phyloP scores from a whole-genome alignment of 129 eudicot genomes.

The Flaveria ramosissima region DNA sequence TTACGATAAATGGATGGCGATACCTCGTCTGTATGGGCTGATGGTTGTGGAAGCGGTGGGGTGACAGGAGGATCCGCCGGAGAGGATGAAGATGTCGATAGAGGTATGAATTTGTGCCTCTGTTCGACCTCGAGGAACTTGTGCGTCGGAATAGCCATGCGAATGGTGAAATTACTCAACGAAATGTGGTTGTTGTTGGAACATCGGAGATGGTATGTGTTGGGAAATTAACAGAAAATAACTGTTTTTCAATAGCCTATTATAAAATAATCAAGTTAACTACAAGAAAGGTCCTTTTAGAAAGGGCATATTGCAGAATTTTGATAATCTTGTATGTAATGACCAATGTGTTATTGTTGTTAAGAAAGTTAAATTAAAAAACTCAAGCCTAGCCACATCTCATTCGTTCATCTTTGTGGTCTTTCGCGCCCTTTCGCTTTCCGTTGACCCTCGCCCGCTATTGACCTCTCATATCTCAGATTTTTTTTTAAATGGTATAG shows the following conservation, averaged over 20 bases:
- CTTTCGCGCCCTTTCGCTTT: too few relatives aligned
- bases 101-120: conserved; percentile 21
- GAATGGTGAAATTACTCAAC: neutral
- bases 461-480: too few relatives aligned
- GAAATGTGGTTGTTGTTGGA: conserved; percentile 22
- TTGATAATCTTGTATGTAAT: too few relatives aligned
- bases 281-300: too few relatives aligned
- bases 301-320: too few relatives aligned
- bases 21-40: conserved; percentile 29
- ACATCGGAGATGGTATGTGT: neutral
- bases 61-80: conserved; percentile 17
- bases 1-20: neutral
- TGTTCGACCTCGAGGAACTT: conserved; percentile 23
- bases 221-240: neutral
- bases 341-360: too few relatives aligned
- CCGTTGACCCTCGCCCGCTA: too few relatives aligned
- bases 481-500: too few relatives aligned
- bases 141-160: conserved; percentile 11
- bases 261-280: neutral
- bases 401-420: too few relatives aligned
- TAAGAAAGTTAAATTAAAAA: too few relatives aligned
- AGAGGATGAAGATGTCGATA: conserved; percentile 26
- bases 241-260: neutral
- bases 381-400: too few relatives aligned
- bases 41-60: conserved; percentile 25